Evolutionary conservation across 1,139 yeast species (phyloP), one percentile per base, ranked within the genome.

Genomic region (Nakaseomyces bracarensis): DNA sequence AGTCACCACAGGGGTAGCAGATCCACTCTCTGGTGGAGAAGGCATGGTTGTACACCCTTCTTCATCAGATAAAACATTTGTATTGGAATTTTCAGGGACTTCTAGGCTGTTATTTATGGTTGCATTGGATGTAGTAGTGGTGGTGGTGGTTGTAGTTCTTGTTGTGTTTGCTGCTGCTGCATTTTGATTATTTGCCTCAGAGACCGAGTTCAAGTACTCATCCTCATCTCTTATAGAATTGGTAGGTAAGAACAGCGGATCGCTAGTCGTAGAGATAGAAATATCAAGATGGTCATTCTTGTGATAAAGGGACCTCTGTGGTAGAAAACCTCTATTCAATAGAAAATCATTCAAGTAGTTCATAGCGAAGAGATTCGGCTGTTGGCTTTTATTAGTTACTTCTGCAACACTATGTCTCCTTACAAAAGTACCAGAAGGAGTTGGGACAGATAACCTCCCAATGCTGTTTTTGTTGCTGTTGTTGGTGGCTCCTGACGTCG

Each of bases 161-260:
- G 35, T 20, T 21, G 14, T 30, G 10, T 9, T 27, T 27, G 10
- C 7, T 18, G 14, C 18, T 16, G 11, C 34, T 30, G 36, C 30
- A 27, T 20, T 13, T 40, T 33, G 45, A 16, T 14, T 19, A 42
- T 40, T 8, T 10, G 36, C 27, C 14, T 41, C 46, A 30, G 43
- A 39, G 9, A 46, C 14, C 11, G 43, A 33, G 14, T 43, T 43
- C 8, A 53, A 16, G 38, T 54, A 52, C 40, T 52, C 55, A 19
- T 53, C 57, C 21, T 52, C 57, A 29, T 33, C 36, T 18, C 44
- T 43, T 3, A 48, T 39, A 9, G 57, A 33, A 8, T 16, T 39
- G 4, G 58, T 52, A 3, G 58, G 58, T 19, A 57, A 37, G 39
- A 55, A 56, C 3, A 57, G 46, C 8, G 49, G 45, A 14, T 57